These are phyloP conservation scores for Nannizziopsis arthrosporioides DNA, from an alignment of 2,329 filamentous ascomycete genomes.

Conservation along the genomic window DNA sequence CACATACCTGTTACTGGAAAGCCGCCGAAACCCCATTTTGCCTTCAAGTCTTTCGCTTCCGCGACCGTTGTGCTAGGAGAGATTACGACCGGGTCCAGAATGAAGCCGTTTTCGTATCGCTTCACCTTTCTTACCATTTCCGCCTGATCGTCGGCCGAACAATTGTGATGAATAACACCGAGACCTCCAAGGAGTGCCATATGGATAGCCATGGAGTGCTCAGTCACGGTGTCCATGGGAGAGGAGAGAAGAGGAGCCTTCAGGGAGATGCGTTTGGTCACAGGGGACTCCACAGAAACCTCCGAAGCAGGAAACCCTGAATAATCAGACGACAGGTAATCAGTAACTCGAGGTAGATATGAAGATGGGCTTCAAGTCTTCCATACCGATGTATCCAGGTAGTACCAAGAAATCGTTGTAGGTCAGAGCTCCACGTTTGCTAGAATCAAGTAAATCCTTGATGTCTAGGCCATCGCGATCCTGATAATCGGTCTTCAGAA, in stretches of 20 bases:
- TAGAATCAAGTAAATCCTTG: constrained; percentile 77
- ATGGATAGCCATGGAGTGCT: constrained; percentile 99
- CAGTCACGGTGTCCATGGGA: constrained; percentile 98
- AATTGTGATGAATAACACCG: constrained; percentile 97
- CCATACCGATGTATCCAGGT: constrained; percentile 80
- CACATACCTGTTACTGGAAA: constrained; percentile 80
- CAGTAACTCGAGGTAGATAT: constrained; percentile 5
- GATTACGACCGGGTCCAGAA: constrained; percentile 88
- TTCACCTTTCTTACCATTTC: constrained; percentile 99
- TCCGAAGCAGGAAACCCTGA: constrained; percentile 78
- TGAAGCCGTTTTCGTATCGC: constrained; percentile 98
- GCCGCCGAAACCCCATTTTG: constrained; percentile 96
- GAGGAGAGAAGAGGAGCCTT: constrained; percentile 97
- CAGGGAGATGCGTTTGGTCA: constrained; percentile 89
- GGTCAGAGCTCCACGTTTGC: constrained; percentile 82
- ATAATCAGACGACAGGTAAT: constrained; percentile 1
- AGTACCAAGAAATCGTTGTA: constrained; percentile 98
- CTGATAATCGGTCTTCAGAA: constrained; percentile 66
- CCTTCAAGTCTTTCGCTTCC: constrained; percentile 84
- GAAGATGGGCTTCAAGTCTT: constrained; percentile 12
- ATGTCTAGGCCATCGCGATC: constrained; percentile 77
- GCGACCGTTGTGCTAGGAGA: constrained; percentile 75
- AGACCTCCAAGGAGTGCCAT: constrained; percentile 48
- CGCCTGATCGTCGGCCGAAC: constrained; percentile 90
- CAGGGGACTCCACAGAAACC: constrained; percentile 74